These are phyloP conservation scores for Saitozyma sp. DNA, from an alignment of 768 basidiomycete genomes.

Conservation along the genomic window DNA sequence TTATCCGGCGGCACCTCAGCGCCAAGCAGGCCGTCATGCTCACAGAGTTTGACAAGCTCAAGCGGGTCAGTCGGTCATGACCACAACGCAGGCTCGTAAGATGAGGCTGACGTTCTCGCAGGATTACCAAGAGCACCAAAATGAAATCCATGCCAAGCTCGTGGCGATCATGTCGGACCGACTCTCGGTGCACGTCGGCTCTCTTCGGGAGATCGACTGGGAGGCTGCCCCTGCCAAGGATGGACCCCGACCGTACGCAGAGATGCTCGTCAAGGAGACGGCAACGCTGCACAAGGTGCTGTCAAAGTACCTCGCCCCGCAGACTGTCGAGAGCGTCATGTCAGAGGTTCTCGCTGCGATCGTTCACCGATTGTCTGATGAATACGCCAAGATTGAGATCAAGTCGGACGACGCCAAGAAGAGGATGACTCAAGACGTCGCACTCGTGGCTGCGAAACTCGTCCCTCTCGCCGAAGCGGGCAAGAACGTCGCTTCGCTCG, in stretches of 20 bases:
- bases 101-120: conserved; percentile 47
- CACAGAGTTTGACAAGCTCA: conserved; percentile 96
- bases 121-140: conserved; percentile 99
- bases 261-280: conserved; percentile 89
- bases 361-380: conserved; percentile 83
- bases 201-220: conserved; percentile 83
- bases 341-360: conserved; percentile 90
- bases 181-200: conserved; percentile 76
- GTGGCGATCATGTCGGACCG: conserved; percentile 98
- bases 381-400: conserved; percentile 77
- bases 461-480: conserved; percentile 71
- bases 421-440: conserved; percentile 78
- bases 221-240: conserved; percentile 52
- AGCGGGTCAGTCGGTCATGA: conserved; percentile 64
- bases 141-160: conserved; percentile 96
- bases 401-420: conserved; percentile 80
- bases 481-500: conserved; percentile 67
- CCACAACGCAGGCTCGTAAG: neutral
- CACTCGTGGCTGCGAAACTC: conserved; percentile 72
- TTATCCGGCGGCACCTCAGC: conserved; percentile 87
- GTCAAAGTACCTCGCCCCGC: conserved; percentile 76
- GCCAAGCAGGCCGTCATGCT: conserved; percentile 95
- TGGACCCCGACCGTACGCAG: conserved; percentile 67
- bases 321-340: conserved; percentile 91
- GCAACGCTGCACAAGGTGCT: conserved; percentile 93